Evolutionary conservation across 805 yeast species (phyloP).

Genomic region (Wickerhamiella domercqiae): DNA sequence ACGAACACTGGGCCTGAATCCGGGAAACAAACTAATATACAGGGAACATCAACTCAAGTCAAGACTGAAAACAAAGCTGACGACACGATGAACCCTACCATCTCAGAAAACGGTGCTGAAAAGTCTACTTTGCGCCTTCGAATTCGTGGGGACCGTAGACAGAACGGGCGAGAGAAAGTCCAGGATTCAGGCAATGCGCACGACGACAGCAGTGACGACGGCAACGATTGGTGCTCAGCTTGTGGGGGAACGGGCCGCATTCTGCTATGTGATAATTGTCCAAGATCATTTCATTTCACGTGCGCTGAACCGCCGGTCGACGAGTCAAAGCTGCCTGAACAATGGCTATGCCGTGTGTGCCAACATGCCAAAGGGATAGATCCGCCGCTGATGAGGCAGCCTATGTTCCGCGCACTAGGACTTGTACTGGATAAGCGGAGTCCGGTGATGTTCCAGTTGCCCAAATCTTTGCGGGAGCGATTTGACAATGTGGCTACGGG

Average conservation of each 20-base stretch:
- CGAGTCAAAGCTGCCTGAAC: constrained; percentile 62
- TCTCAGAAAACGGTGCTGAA: too few relatives aligned
- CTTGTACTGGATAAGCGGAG: constrained; percentile 43
- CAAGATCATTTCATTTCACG: constrained; percentile 77
- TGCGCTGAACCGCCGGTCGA: constrained; percentile 86
- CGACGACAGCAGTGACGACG: too few relatives aligned
- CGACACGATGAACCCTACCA: too few relatives aligned
- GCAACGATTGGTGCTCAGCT: constrained; percentile 82
- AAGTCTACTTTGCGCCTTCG: too few relatives aligned
- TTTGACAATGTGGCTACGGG: constrained; percentile 62
- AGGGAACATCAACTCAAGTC: too few relatives aligned
- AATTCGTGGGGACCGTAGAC: too few relatives aligned
- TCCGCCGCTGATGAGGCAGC: constrained; percentile 58
- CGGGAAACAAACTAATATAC: too few relatives aligned
- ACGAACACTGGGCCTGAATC: too few relatives aligned
- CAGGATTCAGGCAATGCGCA: too few relatives aligned
- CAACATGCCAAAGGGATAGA: constrained; percentile 75
- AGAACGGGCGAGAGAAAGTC: too few relatives aligned
- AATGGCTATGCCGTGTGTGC: constrained; percentile 83
- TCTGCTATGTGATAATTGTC: constrained; percentile 88
- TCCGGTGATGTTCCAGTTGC: constrained; percentile 54
- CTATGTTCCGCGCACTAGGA: constrained; percentile 42
- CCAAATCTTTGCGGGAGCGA: constrained; percentile 48
- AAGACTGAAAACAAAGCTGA: too few relatives aligned
- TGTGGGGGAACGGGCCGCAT: constrained; percentile 85